Conservation (phyloP, 208 protist genomes). For the Leishmania gerbilli region DNA sequence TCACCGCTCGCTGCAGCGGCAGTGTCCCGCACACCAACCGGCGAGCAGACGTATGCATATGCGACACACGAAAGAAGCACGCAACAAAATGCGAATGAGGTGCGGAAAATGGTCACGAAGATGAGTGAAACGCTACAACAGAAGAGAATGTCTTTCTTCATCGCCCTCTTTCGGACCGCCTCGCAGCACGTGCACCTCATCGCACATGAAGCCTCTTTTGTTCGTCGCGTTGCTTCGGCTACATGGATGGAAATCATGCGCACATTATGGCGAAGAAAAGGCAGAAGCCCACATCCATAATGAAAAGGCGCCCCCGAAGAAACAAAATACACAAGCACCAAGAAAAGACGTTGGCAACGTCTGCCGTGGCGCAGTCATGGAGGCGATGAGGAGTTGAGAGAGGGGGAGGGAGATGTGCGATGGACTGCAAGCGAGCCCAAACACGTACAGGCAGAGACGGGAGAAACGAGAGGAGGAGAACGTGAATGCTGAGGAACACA, state of each 20-base stretch:
- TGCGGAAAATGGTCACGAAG: neutral
- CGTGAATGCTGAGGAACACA: neutral
- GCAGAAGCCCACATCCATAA: neutral
- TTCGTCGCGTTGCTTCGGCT: neutral
- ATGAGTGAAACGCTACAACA: neutral
- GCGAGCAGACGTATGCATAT: neutral
- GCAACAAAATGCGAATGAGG: neutral
- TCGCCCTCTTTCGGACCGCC: neutral
- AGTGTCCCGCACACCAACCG: neutral
- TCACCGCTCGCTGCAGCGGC: neutral
- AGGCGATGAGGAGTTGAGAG: neutral
- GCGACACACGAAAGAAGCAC: constrained; percentile 11
- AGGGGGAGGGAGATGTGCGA: neutral
- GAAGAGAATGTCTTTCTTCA: neutral
- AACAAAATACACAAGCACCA: neutral
- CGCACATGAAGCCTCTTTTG: neutral
- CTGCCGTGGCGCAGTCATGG: neutral
- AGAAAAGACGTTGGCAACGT: neutral
- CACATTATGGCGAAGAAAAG: neutral
- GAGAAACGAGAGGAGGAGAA: neutral
- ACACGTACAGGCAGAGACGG: neutral
- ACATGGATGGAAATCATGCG: neutral
- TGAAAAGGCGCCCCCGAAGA: constrained; percentile 50
- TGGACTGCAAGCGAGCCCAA: neutral
- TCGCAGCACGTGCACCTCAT: neutral